Base-by-base conservation (phyloP, 805 yeast species). In the Pichia deserticola region DNA sequence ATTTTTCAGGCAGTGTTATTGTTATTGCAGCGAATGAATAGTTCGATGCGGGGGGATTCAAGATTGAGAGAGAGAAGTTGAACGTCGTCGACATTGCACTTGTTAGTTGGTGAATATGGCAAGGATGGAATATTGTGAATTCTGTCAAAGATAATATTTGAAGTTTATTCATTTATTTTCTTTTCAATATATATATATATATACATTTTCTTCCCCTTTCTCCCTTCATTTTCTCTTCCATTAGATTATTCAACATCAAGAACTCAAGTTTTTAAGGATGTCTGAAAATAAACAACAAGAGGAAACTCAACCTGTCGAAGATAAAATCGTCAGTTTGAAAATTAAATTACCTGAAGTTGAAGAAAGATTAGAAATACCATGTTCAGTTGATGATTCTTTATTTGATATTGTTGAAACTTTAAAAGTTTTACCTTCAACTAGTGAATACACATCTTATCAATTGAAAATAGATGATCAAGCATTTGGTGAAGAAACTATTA, bases 401-500 rank as follows among this genome's bases (percentile, higher is more conserved):
- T 67, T 73, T 41, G 86, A 82, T 48, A 70, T 87, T 44, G 74
- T 70, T 53, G 80, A 79, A 59, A 74, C 84, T 13, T 65, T 87
- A 45, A 66, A 74, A n/a, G 66, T 79, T n/a, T 65, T 79, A 33
- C 78, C 84, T 9, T 70, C 72, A 29, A 76, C 84, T 40, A 74
- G 74, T 56, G 82, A 79, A 44, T 73, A 76, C 57, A 83, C 95
- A 33, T 76, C 80, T 56, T 88, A 78, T 60, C 65, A 73, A 4
- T 68, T 86, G 25, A 61, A 58, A 40, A 61, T 60, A 40, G 62
- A 68, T 7, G 75, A 71, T 27, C 56, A 60, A 44, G 63, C 67
- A 40, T 57, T 73, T 39, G 61, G 57, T 30, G 64, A 63, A 12
- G 51, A 51, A 10, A 39, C 59, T 12, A 33, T 57, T 4, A 56